phyloP scores from a whole-genome alignment of 352 stramenopile species.

The Pythium angustatum region DNA sequence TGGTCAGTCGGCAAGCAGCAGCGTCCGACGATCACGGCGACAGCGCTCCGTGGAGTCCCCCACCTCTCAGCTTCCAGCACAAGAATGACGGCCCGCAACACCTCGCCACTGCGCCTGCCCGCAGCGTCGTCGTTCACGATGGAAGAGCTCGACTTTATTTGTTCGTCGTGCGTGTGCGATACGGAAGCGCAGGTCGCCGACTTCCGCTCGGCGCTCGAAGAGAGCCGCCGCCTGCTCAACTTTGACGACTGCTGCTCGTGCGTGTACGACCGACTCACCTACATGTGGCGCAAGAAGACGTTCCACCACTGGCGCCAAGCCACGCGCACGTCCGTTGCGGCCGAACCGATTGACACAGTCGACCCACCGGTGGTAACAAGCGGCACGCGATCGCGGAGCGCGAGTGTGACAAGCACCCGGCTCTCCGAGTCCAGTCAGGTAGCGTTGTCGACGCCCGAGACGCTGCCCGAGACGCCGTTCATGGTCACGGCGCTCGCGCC shows the following conservation, averaged over 20 bases:
- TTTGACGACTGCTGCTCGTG: constrained; percentile 64
- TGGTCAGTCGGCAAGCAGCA: constrained; percentile 25
- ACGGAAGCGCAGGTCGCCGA: constrained; percentile 39
- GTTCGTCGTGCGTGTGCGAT: constrained; percentile 56
- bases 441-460: not conserved
- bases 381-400: constrained; percentile 12
- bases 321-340: constrained; percentile 25
- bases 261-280: constrained; percentile 66
- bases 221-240: constrained; percentile 28
- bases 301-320: constrained; percentile 72
- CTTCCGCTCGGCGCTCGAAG: constrained; percentile 33
- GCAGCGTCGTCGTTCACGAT: constrained; percentile 39
- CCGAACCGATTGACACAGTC: not conserved
- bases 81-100: constrained; percentile 24
- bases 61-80: not conserved
- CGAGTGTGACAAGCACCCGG: constrained; percentile 1
- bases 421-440: constrained; percentile 2
- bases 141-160: constrained; percentile 71
- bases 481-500: constrained; percentile 31
- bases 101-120: constrained; percentile 24
- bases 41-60: not conserved
- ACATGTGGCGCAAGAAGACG: constrained; percentile 78
- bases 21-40: not conserved
- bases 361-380: not conserved
- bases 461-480: not conserved